Base-by-base conservation (phyloP, 768 basidiomycete species). In the Zangia roseola region DNA sequence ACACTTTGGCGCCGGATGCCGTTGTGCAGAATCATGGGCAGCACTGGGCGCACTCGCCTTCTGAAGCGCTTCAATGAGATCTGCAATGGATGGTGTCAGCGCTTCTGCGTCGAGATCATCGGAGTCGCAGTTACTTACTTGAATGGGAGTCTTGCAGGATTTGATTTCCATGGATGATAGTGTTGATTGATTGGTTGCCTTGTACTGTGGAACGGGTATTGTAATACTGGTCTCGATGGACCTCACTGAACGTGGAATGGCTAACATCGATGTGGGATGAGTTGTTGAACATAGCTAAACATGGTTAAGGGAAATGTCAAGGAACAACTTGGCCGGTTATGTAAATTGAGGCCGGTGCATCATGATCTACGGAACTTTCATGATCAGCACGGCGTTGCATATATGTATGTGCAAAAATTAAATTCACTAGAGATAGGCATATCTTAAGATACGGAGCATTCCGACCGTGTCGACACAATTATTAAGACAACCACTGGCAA, bases 1-100 rank as follows among this genome's bases (percentile, higher is more conserved):
- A 39, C 60, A 62, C 36, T 50, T 61, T 34, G 57, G 47, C 3
- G 60, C 57, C 3, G 57, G 57, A 39, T 54, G 33, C 4, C 60
- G 57, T 28, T 55, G 49, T 14, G 53, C 57, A 1, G 60, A 62
- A 43, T 59, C 57, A 24, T 58, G 44, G 7, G 57, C 37, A 30
- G 60, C 60, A 25, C 60, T 59, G 1, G 44, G 50, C 3, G 60
- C 60, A 41, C 53, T 55, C 16, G 44, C 50, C 28, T 46, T 61
- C 2, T 36, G 51, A 30, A 61, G 56, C 0, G 20, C 23, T 25
- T 58, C 50, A 6, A 59, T 47, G 16, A 51, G 46, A 40, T 43
- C 60, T 61, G 20, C 16, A 17, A 28, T 24, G 12, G 14, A 16
- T 28, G 3, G n/a, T 12, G 40, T 40, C 23, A 43, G 34, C 1